Evolutionary conservation across 164 flowering plant species (phyloP), one percentile per base, ranked within the genome.

Genomic region (Umbilicus rupestris): DNA sequence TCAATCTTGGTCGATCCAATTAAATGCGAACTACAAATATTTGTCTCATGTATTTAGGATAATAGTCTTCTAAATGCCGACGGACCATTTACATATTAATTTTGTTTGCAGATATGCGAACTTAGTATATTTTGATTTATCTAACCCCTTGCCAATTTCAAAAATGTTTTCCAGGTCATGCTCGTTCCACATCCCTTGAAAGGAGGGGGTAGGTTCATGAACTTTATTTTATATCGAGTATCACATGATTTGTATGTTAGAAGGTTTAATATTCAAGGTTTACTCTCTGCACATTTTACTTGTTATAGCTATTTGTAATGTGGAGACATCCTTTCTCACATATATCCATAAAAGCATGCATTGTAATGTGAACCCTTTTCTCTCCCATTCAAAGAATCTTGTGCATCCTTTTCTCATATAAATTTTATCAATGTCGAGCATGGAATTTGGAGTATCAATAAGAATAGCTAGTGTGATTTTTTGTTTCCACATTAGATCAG

Each of bases 181-280:
- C 60, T 26, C 33, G 33, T 12, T 55, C 60, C 60, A 26, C 60
- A 5, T 55, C 60, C 28, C 19, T 55, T 55, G 33, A 55, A 55
- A 55, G 33, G 60, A 55, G 60, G n/a, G n/a, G n/a, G 60, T 55
- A 26, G 60, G 15, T 28, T 55, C 33, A 28, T 55, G 17, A 55
- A 28, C 60, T 55, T 26, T 55, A 22, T 22, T 52, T 2, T 50
- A 6, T 52, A 52, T 52, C 11, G 29, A 52, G 58, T 24, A 24
- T 15, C 31, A 14, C 10, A 28, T 28, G 11, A 12, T 55, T 16
- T 3, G 12, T 55, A 55, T 26, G 1, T 26, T 12, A 7, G 49
- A 14, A 5, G 22, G 58, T 55, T 55, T 55, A 28, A 7, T 52
- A 8, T 52, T 24, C 44, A 41, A 41, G 44, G 29, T 8, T 24